A percentile compares a stretch with the other conserved stretches of the same genome.
phyloP scores from a whole-genome alignment of 208 protist species.

The Acanthamoeba castellanii region DNA sequence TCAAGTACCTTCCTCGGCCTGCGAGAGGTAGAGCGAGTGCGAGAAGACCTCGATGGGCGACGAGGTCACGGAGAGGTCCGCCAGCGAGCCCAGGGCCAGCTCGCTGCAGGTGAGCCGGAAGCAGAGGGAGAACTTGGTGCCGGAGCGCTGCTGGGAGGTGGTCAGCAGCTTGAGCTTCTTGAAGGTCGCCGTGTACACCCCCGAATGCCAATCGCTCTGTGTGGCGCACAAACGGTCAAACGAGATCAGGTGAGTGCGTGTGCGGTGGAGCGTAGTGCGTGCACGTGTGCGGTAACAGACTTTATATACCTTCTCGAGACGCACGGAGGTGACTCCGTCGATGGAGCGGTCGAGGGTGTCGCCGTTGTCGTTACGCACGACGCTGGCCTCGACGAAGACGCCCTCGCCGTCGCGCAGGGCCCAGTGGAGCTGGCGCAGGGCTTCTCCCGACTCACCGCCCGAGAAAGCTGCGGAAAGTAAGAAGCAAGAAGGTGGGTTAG shows the following conservation, averaged over 20 bases:
- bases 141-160: constrained; percentile 34
- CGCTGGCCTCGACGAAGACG: constrained; percentile 2
- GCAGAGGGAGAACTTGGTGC: constrained; percentile 5
- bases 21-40: constrained; percentile 22
- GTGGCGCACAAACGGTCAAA: too few species aligned
- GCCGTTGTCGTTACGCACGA: neutral
- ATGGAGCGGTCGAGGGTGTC: neutral
- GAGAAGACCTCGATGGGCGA: constrained; percentile 38
- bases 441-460: neutral
- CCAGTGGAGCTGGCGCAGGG: neutral
- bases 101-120: neutral
- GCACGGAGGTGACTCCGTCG: neutral
- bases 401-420: neutral
- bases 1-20: constrained; percentile 35
- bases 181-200: constrained; percentile 6
- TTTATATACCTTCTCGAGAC: neutral
- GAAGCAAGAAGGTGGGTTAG: too few species aligned
- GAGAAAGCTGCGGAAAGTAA: neutral
- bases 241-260: neutral
- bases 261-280: too few species aligned
- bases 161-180: constrained; percentile 55
- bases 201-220: neutral
- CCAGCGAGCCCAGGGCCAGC: neutral
- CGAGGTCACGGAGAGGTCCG: neutral
- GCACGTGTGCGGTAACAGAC: neutral